phyloP scores from a whole-genome alignment of 2,329 filamentous ascomycete species.

The Colletotrichum godetiae region DNA sequence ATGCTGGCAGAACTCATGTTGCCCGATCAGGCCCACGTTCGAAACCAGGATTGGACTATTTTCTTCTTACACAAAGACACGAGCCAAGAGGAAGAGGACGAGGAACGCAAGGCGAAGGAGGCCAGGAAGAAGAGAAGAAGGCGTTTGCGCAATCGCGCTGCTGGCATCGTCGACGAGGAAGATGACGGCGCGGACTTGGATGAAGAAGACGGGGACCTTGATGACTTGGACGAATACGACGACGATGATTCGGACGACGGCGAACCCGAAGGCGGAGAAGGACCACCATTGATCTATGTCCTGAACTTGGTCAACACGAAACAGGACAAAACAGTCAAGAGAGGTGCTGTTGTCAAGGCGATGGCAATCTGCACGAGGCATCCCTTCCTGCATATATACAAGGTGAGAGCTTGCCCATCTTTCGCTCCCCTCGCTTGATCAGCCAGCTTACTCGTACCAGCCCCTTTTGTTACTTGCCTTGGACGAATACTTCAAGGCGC shows the following conservation, averaged over 20 bases:
- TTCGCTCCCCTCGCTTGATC: not conserved
- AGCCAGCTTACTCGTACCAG: conserved; percentile 54
- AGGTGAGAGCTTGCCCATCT: conserved; percentile 64
- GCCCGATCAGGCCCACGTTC: conserved; percentile 93
- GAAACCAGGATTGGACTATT: conserved; percentile 98
- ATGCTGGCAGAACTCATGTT: conserved; percentile 99
- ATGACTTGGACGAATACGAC: conserved; percentile 57
- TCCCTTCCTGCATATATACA: conserved; percentile 98
- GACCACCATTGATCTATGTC: conserved; percentile 94
- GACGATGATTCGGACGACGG: conserved; percentile 66
- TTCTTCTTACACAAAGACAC: conserved; percentile 98
- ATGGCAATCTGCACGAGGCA: conserved; percentile 99
- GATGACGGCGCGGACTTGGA: conserved; percentile 63
- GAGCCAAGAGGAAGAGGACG: conserved; percentile 83
- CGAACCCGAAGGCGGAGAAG: conserved; percentile 79
- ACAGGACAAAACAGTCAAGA: conserved; percentile 90
- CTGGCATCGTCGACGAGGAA: conserved; percentile 59
- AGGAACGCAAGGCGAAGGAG: conserved; percentile 70
- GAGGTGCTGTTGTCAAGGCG: conserved; percentile 94
- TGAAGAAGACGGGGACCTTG: conserved; percentile 53
- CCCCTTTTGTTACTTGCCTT: conserved; percentile 89
- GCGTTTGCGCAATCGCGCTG: conserved; percentile 62
- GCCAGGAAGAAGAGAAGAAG: conserved; percentile 63
- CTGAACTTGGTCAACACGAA: conserved; percentile 98
- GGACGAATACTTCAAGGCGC: conserved; percentile 96